These are phyloP conservation scores for Petunia hybrid DNA, from an alignment of 305 asterid species.

Conservation along the genomic window DNA sequence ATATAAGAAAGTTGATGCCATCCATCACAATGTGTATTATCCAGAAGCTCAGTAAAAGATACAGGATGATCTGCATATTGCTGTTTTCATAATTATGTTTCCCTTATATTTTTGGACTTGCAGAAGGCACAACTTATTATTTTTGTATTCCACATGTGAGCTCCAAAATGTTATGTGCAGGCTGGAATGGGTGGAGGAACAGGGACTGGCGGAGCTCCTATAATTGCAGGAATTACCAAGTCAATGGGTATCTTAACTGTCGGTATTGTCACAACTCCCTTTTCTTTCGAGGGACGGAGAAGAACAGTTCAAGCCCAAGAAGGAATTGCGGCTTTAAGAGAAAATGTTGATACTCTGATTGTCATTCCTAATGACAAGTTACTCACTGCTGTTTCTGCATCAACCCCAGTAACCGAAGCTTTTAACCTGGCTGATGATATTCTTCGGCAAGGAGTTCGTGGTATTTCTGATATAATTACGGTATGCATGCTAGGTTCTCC, in stretches of 20 bases:
- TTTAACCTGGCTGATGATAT: conserved; percentile 35
- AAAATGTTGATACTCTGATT: conserved; percentile 31
- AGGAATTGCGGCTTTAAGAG: conserved; percentile 36
- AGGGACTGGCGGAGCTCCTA: conserved; percentile 35
- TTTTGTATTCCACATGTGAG: not conserved
- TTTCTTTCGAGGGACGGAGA: conserved; percentile 38
- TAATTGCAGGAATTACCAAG: conserved; percentile 33
- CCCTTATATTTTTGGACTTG: not conserved
- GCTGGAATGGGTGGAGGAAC: conserved; percentile 42
- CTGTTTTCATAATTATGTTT: not conserved
- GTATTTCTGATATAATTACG: conserved; percentile 37
- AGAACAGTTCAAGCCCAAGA: conserved; percentile 35
- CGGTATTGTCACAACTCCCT: conserved; percentile 34
- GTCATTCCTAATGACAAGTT: conserved; percentile 35
- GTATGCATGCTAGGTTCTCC: conserved; percentile 21
- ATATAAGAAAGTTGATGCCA: not conserved
- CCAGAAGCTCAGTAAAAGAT: conserved; percentile 9
- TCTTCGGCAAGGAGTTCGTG: conserved; percentile 34
- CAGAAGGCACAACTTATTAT: not conserved
- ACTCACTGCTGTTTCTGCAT: conserved; percentile 22
- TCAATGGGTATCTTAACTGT: conserved; percentile 37
- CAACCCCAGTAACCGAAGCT: conserved; percentile 33
- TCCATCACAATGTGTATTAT: conserved; percentile 7
- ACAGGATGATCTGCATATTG: conserved; percentile 14
- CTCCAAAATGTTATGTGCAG: conserved; percentile 31